These are phyloP conservation scores for Solanum aculeatissimum DNA, from an alignment of 305 asterid genomes.

Conservation along the genomic window DNA sequence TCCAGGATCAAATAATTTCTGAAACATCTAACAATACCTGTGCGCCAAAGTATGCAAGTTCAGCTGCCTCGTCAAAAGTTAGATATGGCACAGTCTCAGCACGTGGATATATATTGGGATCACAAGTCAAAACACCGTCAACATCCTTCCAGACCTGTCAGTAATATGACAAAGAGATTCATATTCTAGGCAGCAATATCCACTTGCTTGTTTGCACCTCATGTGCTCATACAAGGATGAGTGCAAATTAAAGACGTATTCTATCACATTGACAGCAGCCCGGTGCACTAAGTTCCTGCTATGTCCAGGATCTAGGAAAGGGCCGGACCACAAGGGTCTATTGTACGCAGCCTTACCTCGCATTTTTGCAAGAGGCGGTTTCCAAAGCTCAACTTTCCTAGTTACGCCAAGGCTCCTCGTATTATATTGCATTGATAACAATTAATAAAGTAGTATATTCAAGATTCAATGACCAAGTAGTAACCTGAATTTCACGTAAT, in stretches of 20 bases:
- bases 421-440: background rate
- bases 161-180: background rate
- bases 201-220: background rate
- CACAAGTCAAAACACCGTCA: slow-evolving; percentile 96
- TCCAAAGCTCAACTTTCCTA: background rate
- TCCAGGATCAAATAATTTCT: background rate
- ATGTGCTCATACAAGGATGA: background rate
- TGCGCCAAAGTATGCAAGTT: slow-evolving; percentile 97
- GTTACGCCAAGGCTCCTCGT: background rate
- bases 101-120: slow-evolving; percentile 58
- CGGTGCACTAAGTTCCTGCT: background rate
- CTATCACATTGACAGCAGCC: background rate
- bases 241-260: background rate
- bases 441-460: background rate
- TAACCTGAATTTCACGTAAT: slow-evolving; percentile 90
- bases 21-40: slow-evolving; percentile 36
- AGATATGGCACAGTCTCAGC: slow-evolving; percentile 83
- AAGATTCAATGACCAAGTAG: background rate
- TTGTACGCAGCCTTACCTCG: background rate
- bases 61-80: slow-evolving; percentile 97
- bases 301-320: background rate
- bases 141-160: slow-evolving; percentile 97
- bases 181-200: background rate
- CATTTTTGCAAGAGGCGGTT: background rate
- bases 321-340: background rate